These are phyloP conservation scores for Termitomyces sp. DNA, from an alignment of 768 basidiomycete species.

Conservation along the genomic window DNA sequence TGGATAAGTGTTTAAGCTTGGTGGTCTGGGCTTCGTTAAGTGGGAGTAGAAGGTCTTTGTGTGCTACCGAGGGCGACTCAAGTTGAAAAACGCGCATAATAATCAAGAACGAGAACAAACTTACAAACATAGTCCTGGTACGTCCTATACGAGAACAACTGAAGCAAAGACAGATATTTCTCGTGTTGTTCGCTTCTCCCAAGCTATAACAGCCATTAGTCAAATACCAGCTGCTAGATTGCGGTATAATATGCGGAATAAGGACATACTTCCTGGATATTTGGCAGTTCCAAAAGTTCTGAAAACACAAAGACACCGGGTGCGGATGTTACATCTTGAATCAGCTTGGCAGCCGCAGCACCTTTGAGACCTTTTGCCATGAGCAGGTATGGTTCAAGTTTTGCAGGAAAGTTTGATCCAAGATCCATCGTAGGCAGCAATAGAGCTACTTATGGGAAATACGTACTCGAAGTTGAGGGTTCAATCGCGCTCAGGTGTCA, in stretches of 20 bases:
- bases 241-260: neutral
- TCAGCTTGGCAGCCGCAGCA: constrained; percentile 84
- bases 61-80: constrained; percentile 34
- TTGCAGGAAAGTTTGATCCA: constrained; percentile 55
- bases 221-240: neutral
- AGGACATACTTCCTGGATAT: constrained; percentile 69
- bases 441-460: neutral
- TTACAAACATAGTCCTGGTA: constrained; percentile 78
- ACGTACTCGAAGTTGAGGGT: neutral
- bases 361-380: constrained; percentile 92
- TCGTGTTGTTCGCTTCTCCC: constrained; percentile 56
- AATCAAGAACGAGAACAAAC: constrained; percentile 13
- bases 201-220: constrained; percentile 44
- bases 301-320: constrained; percentile 90
- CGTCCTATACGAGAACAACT: constrained; percentile 89
- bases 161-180: constrained; percentile 58
- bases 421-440: constrained; percentile 43
- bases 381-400: constrained; percentile 85
- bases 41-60: constrained; percentile 59
- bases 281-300: constrained; percentile 78
- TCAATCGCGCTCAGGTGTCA: too few relatives aligned
- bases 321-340: constrained; percentile 82
- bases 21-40: constrained; percentile 68
- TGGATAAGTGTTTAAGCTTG: constrained; percentile 91
- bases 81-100: neutral